A percentile compares a stretch with the other conserved stretches of the same genome.
Evolutionary conservation across 768 basidiomycete species (phyloP).

Genomic region (Termitomyces sp.): DNA sequence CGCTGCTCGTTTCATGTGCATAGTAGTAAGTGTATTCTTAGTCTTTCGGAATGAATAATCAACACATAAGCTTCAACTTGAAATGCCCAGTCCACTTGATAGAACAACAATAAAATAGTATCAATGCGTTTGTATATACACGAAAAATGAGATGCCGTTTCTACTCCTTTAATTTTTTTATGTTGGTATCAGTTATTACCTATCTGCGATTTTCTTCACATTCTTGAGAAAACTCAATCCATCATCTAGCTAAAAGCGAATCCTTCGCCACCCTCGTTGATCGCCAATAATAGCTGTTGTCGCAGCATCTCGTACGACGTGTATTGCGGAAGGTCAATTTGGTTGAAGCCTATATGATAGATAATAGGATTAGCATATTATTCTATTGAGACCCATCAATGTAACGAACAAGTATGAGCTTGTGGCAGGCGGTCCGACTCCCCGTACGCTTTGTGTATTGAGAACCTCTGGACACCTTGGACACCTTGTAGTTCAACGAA

Average conservation of each 20-base stretch:
- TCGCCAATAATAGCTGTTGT: slow-evolving; percentile 83
- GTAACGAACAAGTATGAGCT: slow-evolving; percentile 77
- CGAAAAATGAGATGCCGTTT: slow-evolving; percentile 14
- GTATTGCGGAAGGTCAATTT: slow-evolving; percentile 92
- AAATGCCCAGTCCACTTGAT: too few species aligned
- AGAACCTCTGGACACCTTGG: slow-evolving; percentile 91
- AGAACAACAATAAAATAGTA: not conserved
- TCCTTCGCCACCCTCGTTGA: slow-evolving; percentile 94
- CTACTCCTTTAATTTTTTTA: slow-evolving; percentile 9
- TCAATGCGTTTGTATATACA: slow-evolving; percentile 15
- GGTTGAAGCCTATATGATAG: slow-evolving; percentile 70
- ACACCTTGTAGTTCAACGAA: slow-evolving; percentile 95
- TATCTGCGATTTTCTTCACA: slow-evolving; percentile 2
- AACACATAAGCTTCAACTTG: too few species aligned
- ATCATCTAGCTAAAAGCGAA: slow-evolving; percentile 69
- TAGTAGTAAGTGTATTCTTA: not conserved
- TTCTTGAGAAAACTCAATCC: not conserved
- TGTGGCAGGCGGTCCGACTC: slow-evolving; percentile 81
- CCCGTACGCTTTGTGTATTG: slow-evolving; percentile 91
- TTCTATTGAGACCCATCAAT: not conserved
- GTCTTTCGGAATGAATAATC: not conserved
- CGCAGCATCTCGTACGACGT: slow-evolving; percentile 96
- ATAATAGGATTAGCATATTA: slow-evolving; percentile 11
- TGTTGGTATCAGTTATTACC: slow-evolving; percentile 10
- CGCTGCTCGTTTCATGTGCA: not conserved